Evolutionary conservation across 805 yeast species (phyloP), one percentile per base, ranked within the genome.

Genomic region (Teunomyces stri): DNA sequence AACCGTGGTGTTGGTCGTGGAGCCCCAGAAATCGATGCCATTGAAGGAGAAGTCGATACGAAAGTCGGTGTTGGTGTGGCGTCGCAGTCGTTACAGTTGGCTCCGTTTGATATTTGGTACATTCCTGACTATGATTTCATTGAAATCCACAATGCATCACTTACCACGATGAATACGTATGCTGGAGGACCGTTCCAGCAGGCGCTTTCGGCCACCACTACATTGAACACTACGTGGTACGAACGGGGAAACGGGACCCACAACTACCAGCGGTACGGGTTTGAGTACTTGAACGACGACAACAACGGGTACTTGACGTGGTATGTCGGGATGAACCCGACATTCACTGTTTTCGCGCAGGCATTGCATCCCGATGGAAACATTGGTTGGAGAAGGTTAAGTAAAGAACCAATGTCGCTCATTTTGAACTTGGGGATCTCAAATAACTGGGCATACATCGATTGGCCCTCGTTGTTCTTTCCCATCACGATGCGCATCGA

Each of bases 61-160:
- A 70, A 62, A 11, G 6, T 54, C 49, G 31, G 62, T 49, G 46
- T 74, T 53, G 94, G 94, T 56, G 79, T 85, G 37, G 97, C 91
- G 1, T 89, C 97, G 3, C 99, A 92, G 68, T 89, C 97, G 3
- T 68, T 85, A 61, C 98, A 92, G 74, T 70, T 89, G 52, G 98
- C 97, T 13, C 98, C 98, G 7, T 82, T 82, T 62, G 98, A 92
- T 67, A 84, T 90, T 53, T 92, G 97, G 97, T 92, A 88, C 63
- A 77, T 79, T 61, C 96, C 97, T 4, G 96, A 92, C 68, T 90
- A 90, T 66, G 80, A 82, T 55, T 91, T 78, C 59, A 65, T 90
- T 45, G 91, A 84, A 61, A 72, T 92, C 51, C 72, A 86, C 66
- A 89, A 92, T 68, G 54, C 56, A 20, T 70, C 87, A 0, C 71